Evolutionary conservation across 2,329 filamentous ascomycete genomes (phyloP), one percentile per base, ranked within the genome.

Genomic region (Colletotrichum coccodes): DNA sequence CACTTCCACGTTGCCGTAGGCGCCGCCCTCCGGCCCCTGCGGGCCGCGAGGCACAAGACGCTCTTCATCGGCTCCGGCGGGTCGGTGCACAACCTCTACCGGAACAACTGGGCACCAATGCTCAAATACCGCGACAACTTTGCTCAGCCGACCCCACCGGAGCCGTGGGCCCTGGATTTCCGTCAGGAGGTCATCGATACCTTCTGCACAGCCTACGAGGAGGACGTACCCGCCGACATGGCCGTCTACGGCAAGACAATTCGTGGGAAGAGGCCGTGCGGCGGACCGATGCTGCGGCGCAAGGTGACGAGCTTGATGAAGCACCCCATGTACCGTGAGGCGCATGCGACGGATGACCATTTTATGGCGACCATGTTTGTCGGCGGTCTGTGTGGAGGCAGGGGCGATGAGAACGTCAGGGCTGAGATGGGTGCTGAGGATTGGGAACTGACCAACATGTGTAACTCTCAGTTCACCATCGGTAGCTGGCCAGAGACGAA

Each of bases 341-440:
- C 91, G 0, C 90, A 92, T 78, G 90, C 84, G 0, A 92, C 90
- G 0, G 90, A 93, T 73, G 91, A 92, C 75, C 90, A 92, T 74
- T 92, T 90, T 71, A 91, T 92, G 87, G 80, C 89, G 0, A 83
- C 87, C 3, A 81, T 89, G 73, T 92, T 92, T 77, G 85, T 90
- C 0, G 87, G 89, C 0, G 90, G 90, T 1, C 80, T 85, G 3
- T 81, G 81, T 34, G 84, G 89, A 1, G 83, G 83, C 36, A 73
- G 77, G 60, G 83, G 84, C 28, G 86, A 88, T 75, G 76, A 80
- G 62, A 80, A 78, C 0, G 74, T 77, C 14, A 71, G 77, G 40
- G 84, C 81, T 0, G 76, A 79, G 66, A 73, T 89, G 70, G 82
- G 80, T n/a, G 89, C 88, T 0, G 88, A 91, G 80, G 86, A 84